A percentile compares a stretch with the other conserved stretches of the same genome.
phyloP scores from a whole-genome alignment of 345 rosid genomes.

The Eucalyptus curtisii region DNA sequence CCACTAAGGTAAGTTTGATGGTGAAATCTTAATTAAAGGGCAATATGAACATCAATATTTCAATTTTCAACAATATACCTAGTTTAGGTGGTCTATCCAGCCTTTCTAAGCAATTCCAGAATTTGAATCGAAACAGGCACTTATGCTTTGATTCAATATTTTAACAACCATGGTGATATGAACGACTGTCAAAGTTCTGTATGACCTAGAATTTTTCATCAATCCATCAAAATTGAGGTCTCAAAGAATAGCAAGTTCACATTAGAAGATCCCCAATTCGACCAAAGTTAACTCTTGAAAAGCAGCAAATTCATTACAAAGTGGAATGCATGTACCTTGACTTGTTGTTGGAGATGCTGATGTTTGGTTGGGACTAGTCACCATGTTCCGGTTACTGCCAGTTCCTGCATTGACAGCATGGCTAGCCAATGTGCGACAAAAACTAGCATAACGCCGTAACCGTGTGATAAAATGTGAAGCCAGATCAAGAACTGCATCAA shows the following conservation, averaged over 20 bases:
- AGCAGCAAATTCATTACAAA: background rate
- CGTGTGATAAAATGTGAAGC: constrained; percentile 99
- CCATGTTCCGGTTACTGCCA: constrained; percentile 77
- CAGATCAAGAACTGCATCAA: constrained; percentile 96
- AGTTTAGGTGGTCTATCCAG: background rate
- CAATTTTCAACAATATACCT: background rate
- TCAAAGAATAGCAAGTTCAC: background rate
- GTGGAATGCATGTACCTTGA: constrained; percentile 43
- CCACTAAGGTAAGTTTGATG: background rate
- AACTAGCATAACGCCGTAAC: constrained; percentile 94
- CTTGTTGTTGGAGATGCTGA: constrained; percentile 59
- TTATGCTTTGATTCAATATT: background rate
- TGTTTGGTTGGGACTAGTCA: constrained; percentile 82
- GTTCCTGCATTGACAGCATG: constrained; percentile 95
- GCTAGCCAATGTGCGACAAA: constrained; percentile 95
- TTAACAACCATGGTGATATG: background rate
- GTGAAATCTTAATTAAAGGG: background rate
- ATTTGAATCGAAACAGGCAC: background rate
- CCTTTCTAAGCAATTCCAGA: background rate
- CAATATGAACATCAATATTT: background rate
- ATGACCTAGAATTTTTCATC: background rate
- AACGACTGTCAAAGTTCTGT: background rate
- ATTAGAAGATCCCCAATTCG: background rate
- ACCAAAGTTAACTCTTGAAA: background rate
- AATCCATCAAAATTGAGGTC: background rate